Conservation (phyloP, 2,329 filamentous ascomycete genomes). For the Alternaria rosae region DNA sequence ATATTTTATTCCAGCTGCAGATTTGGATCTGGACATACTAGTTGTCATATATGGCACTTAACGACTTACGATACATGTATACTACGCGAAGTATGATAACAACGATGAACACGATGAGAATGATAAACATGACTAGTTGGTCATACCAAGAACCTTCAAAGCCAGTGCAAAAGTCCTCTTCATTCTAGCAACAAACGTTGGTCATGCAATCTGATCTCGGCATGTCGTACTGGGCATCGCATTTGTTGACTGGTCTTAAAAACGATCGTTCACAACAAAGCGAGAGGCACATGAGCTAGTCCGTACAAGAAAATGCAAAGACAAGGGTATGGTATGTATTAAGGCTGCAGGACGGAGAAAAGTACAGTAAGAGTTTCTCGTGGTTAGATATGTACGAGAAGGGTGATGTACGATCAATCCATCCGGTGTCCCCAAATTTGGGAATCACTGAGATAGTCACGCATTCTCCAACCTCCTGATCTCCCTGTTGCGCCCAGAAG, state of each 20-base stretch:
- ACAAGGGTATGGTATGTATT: not conserved
- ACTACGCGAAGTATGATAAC: constrained; percentile 2
- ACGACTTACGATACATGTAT: constrained; percentile 5
- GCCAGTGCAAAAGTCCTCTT: not conserved
- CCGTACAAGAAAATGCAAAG: not conserved
- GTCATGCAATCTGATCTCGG: not conserved
- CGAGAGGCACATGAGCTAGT: no score
- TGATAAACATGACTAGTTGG: not conserved
- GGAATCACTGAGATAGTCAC: not conserved
- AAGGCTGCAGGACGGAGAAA: not conserved
- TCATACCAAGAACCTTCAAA: not conserved
- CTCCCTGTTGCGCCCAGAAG: not conserved
- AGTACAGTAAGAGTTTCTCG: not conserved
- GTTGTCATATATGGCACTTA: not conserved
- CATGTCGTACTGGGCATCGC: no score
- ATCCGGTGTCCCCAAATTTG: not conserved
- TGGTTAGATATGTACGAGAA: not conserved
- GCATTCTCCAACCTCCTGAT: not conserved
- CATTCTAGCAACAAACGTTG: not conserved
- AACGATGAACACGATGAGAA: not conserved
- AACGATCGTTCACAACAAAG: no score
- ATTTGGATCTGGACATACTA: constrained; percentile 2
- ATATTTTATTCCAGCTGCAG: not conserved
- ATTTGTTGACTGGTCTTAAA: no score
- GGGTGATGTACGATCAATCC: no score